Evolutionary conservation across 2,329 filamentous ascomycete species (phyloP), one percentile per base, ranked within the genome.

Genomic region (Scolecobasidium constrictum): DNA sequence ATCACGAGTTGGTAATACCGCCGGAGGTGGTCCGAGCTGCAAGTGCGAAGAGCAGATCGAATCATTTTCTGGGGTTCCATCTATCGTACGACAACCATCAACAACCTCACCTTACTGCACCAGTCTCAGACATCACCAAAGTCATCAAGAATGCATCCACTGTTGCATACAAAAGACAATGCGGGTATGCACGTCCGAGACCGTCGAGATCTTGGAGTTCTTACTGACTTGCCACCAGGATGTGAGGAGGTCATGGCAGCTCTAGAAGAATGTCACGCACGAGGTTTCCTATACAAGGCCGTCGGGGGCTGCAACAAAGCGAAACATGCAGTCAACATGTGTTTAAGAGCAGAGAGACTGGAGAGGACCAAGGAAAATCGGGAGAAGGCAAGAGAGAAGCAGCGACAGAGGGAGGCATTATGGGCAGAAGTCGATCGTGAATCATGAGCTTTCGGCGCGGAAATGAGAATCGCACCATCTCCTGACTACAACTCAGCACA

Each of bases 241-340:
- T 98, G 92, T 74, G 86, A 90, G 63, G 87, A 94, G 53, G 78
- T 98, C 61, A 94, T 96, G 78, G 81, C 72, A 40, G 83, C 85
- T 38, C 85, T 98, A 52, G 92, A 96, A 57, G 86, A 95, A 69
- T 98, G 92, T 68, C 92, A 98, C 59, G 83, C 85, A 22, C 76
- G 75, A 46, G 92, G 92, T 43, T 98, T 98, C 66, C 66, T 98
- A 45, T 88, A 84, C 77, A 95, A 94, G 65, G 80, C 85, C 2
- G 68, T 86, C 48, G 92, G 92, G 44, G 86, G 83, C 70, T 98
- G 92, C 75, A 96, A 86, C 62, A 75, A 81, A 33, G 75, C 83
- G 48, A 98, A 98, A 64, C 72, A 77, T 34, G 71, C 86, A 45
- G 84, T 98, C 53, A 92, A 85, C 64, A 74, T 77, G 56, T 98